Base-by-base conservation (phyloP, 441 rosid species). In the Omphalea diandra region DNA sequence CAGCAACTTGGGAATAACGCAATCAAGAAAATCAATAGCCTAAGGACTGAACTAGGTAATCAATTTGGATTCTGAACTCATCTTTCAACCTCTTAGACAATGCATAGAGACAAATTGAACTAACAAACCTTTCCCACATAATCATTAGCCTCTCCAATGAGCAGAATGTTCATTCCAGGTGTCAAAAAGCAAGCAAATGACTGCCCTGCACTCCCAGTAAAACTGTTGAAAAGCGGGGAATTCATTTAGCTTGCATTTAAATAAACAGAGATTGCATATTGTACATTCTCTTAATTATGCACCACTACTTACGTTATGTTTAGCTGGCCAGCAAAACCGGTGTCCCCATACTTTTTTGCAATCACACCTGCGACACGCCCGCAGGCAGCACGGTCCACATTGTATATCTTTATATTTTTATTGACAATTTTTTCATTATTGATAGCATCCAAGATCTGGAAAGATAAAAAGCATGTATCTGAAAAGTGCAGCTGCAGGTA, bases 141-240 rank as follows among this genome's bases (percentile, higher is more conserved):
- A 82, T 93, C 98, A 74, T 93, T 95, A 32, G 98, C 84, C 82
- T 95, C 99, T 81, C 99, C 97, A 36, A 93, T 81, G 65, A 93
- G 93, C 62, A 81, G 82, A 78, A 95, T 83, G 79, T 85, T 90
- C 98, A 90, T 95, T 77, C 98, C 97, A 49, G 97, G 99, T 18
- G 91, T 90, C 87, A 95, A 84, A 80, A 95, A 95, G 85, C 98
- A 95, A n/a, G 80, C 93, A 84, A 95, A 95, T n/a, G 98, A 93
- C 79, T 93, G 94, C 75, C 99, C 98, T 4, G 95, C 97, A 75
- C 98, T 93, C 75, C 98, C 98, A 72, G 49, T 75, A 81, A 90
- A 93, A 68, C 99, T 95, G 88, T 50, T 50, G 46, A 59, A 52
- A 75, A 10, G 49, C 79, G 73, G 65, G 71, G 50, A 66, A 71